These are phyloP conservation scores for Lactifluus pinguis DNA, from an alignment of 768 basidiomycete species.

Conservation along the genomic window DNA sequence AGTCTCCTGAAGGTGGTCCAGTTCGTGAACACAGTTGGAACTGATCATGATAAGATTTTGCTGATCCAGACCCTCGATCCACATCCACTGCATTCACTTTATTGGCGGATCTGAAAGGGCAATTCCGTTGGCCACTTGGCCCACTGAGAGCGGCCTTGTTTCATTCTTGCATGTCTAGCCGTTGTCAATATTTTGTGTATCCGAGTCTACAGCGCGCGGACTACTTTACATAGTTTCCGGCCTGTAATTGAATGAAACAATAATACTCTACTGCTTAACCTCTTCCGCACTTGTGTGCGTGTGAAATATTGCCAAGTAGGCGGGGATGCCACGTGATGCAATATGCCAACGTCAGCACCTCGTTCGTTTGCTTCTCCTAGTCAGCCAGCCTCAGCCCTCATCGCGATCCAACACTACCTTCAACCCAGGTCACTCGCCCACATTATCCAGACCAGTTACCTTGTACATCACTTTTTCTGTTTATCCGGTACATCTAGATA, in stretches of 20 bases:
- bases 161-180: neutral
- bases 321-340: neutral
- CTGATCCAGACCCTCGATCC: neutral
- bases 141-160: neutral
- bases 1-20: neutral
- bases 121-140: neutral
- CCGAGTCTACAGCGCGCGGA: no score
- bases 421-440: neutral
- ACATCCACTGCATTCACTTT: neutral
- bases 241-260: no score
- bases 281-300: no score
- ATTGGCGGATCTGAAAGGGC: neutral
- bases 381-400: neutral
- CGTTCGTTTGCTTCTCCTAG: no score
- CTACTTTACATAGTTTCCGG: no score
- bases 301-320: neutral
- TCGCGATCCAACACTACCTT: neutral
- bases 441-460: neutral
- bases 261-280: no score
- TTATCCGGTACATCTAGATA: conserved; percentile 4
- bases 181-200: no score
- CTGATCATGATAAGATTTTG: neutral
- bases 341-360: conserved; percentile 6
- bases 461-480: neutral
- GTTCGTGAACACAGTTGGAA: neutral